Percentiles rank a stretch among this genome's conserved stretches.
Evolutionary conservation across 164 flowering plant species (phyloP).

Genomic region (Warburgia ugandensis): DNA sequence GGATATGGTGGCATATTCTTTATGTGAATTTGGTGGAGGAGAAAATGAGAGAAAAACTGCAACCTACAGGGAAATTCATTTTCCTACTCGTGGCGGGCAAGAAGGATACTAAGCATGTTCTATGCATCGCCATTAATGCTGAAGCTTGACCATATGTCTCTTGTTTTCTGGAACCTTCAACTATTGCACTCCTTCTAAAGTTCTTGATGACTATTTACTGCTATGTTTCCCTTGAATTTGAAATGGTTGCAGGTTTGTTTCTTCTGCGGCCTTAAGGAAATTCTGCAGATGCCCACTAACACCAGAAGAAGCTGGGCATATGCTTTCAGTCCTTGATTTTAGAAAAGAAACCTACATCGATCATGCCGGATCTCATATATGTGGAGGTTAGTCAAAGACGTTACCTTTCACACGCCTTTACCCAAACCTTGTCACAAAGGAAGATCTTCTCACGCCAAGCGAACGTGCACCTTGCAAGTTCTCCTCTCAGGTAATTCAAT

Average conservation of each 20-base stretch:
- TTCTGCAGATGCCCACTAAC: constrained; percentile 86
- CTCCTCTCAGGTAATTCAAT: constrained; percentile 89
- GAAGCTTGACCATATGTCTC: too few relatives aligned
- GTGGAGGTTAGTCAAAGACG: constrained; percentile 78
- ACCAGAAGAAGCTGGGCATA: constrained; percentile 94
- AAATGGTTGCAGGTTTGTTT: constrained; percentile 45
- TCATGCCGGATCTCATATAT: constrained; percentile 81
- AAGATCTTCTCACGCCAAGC: constrained; percentile 68
- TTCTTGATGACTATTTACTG: background rate
- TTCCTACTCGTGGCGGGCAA: constrained; percentile 71
- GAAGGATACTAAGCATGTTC: constrained; percentile 46
- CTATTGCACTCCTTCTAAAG: too few relatives aligned
- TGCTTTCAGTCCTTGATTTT: constrained; percentile 77
- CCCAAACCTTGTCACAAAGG: constrained; percentile 86
- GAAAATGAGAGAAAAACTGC: constrained; percentile 67
- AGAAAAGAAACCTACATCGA: constrained; percentile 58
- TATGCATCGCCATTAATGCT: background rate
- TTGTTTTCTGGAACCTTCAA: too few relatives aligned
- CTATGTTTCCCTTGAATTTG: background rate
- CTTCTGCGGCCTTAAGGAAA: constrained; percentile 55
- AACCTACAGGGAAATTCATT: constrained; percentile 77
- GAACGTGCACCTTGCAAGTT: constrained; percentile 85
- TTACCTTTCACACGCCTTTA: constrained; percentile 53
- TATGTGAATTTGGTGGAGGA: constrained; percentile 95
- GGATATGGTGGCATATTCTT: constrained; percentile 95